phyloP scores from a whole-genome alignment of 2,329 filamentous ascomycete genomes.

The Diaporthe ampelina region DNA sequence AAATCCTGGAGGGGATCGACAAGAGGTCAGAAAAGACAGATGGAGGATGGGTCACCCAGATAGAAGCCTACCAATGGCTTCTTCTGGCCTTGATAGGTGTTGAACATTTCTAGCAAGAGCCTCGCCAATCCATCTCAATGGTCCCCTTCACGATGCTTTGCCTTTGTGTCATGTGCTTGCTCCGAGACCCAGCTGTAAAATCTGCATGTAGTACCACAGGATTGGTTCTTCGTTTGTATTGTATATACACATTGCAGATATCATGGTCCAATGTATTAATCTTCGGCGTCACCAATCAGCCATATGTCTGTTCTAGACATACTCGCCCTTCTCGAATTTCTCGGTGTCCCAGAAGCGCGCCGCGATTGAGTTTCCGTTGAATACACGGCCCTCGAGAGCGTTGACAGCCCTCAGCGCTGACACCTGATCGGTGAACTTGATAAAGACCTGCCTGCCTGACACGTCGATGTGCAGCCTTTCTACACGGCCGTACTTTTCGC shows the following conservation, averaged over 20 bases:
- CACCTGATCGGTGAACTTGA: conserved; percentile 90
- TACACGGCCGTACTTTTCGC: conserved; percentile 87
- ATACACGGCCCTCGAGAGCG: conserved; percentile 87
- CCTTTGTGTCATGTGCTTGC: neutral
- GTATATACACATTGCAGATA: neutral
- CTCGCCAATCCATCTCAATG: conserved; percentile 32
- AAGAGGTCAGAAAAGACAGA: neutral
- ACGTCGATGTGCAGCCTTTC: conserved; percentile 84
- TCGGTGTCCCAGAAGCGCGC: conserved; percentile 87
- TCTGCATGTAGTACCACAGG: neutral
- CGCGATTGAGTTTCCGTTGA: conserved; percentile 88
- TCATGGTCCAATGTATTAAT: neutral
- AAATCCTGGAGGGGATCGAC: conserved; percentile 20
- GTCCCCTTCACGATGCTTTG: conserved; percentile 5
- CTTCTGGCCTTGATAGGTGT: conserved; percentile 9
- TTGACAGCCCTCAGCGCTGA: conserved; percentile 92
- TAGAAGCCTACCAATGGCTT: neutral
- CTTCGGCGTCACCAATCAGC: neutral
- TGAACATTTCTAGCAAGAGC: conserved; percentile 31
- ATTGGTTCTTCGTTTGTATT: too few relatives aligned
- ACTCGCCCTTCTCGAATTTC: conserved; percentile 81
- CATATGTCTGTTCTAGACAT: conserved; percentile 49
- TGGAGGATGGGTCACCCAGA: neutral
- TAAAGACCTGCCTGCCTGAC: conserved; percentile 80
- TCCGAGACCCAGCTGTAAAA: neutral